phyloP scores from a whole-genome alignment of 2,329 filamentous ascomycete genomes.

The Onygenales sp. region DNA sequence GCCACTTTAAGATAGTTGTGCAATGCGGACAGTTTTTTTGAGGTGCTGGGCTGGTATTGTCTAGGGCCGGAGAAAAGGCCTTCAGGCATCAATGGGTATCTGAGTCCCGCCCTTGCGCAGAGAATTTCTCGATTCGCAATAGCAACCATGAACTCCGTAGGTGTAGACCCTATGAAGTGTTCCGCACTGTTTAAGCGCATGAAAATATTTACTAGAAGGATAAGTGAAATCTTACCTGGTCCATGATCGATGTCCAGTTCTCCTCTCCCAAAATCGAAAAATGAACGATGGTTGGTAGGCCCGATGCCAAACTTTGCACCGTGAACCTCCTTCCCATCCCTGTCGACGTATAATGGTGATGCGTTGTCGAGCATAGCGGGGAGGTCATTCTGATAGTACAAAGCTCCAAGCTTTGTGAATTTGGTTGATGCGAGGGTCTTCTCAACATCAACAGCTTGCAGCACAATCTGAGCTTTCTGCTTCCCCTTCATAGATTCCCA shows the following conservation, averaged over 20 bases:
- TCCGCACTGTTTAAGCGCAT: background rate
- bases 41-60: slow-evolving; percentile 19
- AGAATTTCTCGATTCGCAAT: slow-evolving; percentile 23
- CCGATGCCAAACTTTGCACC: slow-evolving; percentile 12
- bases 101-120: slow-evolving; percentile 22
- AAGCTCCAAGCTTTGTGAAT: slow-evolving; percentile 13
- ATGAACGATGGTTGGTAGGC: slow-evolving; percentile 13
- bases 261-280: slow-evolving; percentile 14
- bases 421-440: slow-evolving; percentile 11
- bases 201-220: background rate
- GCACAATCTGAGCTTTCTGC: slow-evolving; percentile 14
- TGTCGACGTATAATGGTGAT: slow-evolving; percentile 6
- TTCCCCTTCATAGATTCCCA: slow-evolving; percentile 15
- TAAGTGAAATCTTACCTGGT: slow-evolving; percentile 11
- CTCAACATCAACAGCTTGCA: slow-evolving; percentile 14
- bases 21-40: slow-evolving; percentile 19
- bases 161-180: slow-evolving; percentile 20
- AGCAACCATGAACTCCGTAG: slow-evolving; percentile 22
- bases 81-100: slow-evolving; percentile 16
- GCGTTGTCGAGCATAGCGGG: slow-evolving; percentile 3
- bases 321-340: slow-evolving; percentile 8
- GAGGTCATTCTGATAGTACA: slow-evolving; percentile 14
- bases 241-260: slow-evolving; percentile 13
- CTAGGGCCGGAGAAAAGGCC: slow-evolving; percentile 16
- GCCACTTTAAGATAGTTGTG: slow-evolving; percentile 22